Percentiles rank a stretch among this genome's conserved stretches.
phyloP scores from a whole-genome alignment of 768 basidiomycete genomes.

The Amanita rimosa region DNA sequence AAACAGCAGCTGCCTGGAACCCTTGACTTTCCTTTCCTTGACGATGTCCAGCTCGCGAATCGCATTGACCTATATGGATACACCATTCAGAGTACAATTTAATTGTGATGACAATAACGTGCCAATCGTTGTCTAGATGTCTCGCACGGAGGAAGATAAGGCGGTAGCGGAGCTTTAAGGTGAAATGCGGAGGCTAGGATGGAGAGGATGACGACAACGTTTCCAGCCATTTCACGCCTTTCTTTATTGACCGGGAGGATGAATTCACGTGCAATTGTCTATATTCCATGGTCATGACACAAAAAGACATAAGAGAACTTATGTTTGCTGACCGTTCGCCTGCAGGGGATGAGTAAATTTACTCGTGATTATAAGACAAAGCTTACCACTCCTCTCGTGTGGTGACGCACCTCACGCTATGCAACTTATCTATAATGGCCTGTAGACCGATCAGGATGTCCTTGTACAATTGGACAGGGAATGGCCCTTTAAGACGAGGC shows the following conservation, averaged over 20 bases:
- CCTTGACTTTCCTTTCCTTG: slow-evolving; percentile 69
- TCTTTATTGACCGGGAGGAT: slow-evolving; percentile 85
- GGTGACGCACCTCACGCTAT: slow-evolving; percentile 96
- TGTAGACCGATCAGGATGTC: slow-evolving; percentile 75
- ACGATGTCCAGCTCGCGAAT: slow-evolving; percentile 83
- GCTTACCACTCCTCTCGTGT: slow-evolving; percentile 87
- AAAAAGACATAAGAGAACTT: no score
- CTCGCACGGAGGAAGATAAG: slow-evolving; percentile 92
- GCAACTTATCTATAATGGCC: slow-evolving; percentile 78
- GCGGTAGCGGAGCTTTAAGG: slow-evolving; percentile 87
- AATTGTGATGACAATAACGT: slow-evolving; percentile 11
- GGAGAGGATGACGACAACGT: slow-evolving; percentile 85
- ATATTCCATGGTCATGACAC: not conserved
- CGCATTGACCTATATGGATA: slow-evolving; percentile 50
- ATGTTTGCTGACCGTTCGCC: slow-evolving; percentile 54
- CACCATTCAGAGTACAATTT: not conserved
- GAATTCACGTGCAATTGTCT: slow-evolving; percentile 81
- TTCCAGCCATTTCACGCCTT: slow-evolving; percentile 89
- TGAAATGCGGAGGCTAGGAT: slow-evolving; percentile 69
- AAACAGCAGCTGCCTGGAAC: slow-evolving; percentile 79
- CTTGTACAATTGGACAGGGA: slow-evolving; percentile 79
- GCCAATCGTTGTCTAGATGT: slow-evolving; percentile 72
- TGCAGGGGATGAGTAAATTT: slow-evolving; percentile 14
- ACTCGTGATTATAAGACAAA: slow-evolving; percentile 6
- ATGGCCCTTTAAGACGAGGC: slow-evolving; percentile 91